Base-by-base conservation (phyloP, 139 green algal genomes). In the Micractinium sp. region DNA sequence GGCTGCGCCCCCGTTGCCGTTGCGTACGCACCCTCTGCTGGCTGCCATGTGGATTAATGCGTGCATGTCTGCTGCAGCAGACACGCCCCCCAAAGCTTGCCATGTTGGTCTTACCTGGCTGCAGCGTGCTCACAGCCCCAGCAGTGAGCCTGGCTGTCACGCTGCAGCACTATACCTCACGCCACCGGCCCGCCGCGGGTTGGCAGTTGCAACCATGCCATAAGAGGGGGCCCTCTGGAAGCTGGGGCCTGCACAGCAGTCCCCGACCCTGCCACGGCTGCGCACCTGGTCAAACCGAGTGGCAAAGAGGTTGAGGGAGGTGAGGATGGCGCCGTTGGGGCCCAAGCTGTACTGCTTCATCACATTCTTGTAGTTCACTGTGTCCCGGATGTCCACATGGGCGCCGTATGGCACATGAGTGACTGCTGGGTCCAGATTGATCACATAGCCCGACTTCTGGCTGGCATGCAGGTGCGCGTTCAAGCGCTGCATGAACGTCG, bases 321-420 rank as follows among this genome's bases (percentile, higher is more conserved):
- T 99, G 19, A 99, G 94, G 91, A 99, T 99, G 85, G 92, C 98
- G 12, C 98, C 98, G 88, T 99, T 99, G 36, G 98, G 98, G 14
- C 98, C 98, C 75, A 99, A 90, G 88, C 94, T 95, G 91, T 99
- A 99, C 89, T 99, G 90, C 90, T 97, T 98, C 97, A 99, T 99
- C 35, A 99, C 82, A 25, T 87, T 87, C 39, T 87, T 87, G 82
- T 87, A 87, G 82, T 87, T 87, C 13, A 98, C 97, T 67, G 98
- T 99, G 92, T 99, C 98, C 20, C 98, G 92, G 39, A 99, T 99
- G 94, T 99, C 98, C 22, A 99, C 96, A 93, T 99, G 98, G 22
- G 97, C 92, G 4, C 90, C 93, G 90, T 99, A 99, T 0, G 97
- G 97, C 66, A 80, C 78, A 27, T 96, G 92, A 14, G 87, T 92